Evolutionary conservation across 345 rosid species (phyloP), one percentile per base, ranked within the genome.

Genomic region (Gossypium mustelinum): DNA sequence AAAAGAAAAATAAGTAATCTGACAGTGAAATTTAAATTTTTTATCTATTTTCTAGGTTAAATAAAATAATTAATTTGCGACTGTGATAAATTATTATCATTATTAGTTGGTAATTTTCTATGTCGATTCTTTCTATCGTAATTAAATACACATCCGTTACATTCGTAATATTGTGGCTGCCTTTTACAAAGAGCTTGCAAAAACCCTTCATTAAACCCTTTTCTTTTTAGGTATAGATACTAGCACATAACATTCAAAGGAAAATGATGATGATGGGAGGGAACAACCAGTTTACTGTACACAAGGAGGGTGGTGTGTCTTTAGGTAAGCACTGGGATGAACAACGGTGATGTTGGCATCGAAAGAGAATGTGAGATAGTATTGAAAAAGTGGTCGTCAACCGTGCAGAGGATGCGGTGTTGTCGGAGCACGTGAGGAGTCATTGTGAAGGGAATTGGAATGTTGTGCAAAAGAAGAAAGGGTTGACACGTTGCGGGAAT

Each of bases 401-500:
- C 14, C 61, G 2, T 57, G 61, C 77, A 0, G 89, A 87, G 81
- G 90, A 85, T 63, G 81, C 79, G 13, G 72, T 82, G 47, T 81
- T 87, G 56, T 76, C 83, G 4, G 86, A 77, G 8, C 81, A 87
- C 75, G 89, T 87, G 65, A 81, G 82, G 75, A 81, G 73, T 2
- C 84, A 85, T 52, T 84, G 87, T 6, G 88, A 85, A 76, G 90
- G 88, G 44, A 87, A 87, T 54, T 85, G 87, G 90, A 87, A 87
- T 71, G 84, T 87, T 0, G 88, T 87, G 72, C 86, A 87, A 52
- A 85, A 82, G 72, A 83, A 85, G 74, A 79, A 87, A 7, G 86
- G 88, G 1, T 78, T 87, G 73, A 84, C 85, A 65, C 82, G 86
- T 51, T 87, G 90, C 17, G 86, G 87, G 8, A 87, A 87, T 63